Percentiles rank a stretch among this genome's conserved stretches.
phyloP scores from a whole-genome alignment of 441 rosid species.

The Croton laevigatus region DNA sequence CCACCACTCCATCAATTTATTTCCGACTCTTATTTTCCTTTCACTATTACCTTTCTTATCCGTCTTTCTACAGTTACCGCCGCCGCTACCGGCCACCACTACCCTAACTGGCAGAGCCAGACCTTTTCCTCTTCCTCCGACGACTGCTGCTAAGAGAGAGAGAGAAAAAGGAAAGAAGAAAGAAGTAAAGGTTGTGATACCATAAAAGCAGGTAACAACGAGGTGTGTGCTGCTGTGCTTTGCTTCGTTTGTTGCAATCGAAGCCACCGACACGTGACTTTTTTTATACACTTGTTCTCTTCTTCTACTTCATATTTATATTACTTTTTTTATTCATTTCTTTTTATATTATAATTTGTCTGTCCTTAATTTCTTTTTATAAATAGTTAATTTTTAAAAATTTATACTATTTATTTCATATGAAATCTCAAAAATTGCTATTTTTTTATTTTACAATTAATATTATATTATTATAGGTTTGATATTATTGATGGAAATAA shows the following conservation, averaged over 20 bases:
- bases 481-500: too few species aligned
- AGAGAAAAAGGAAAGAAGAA: neutral
- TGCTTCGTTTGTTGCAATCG: neutral
- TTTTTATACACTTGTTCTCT: neutral
- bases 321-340: neutral
- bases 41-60: conserved; percentile 20
- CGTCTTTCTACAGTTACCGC: neutral
- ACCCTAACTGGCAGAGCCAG: conserved; percentile 35
- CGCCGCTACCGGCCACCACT: neutral
- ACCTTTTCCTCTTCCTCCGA: conserved; percentile 9
- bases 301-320: neutral
- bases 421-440: too few species aligned
- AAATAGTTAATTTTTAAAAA: too few species aligned
- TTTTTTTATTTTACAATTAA: too few species aligned
- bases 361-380: neutral
- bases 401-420: too few species aligned
- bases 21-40: conserved; percentile 25
- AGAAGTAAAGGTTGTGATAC: neutral
- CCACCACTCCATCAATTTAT: conserved; percentile 44
- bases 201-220: neutral
- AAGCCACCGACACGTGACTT: conserved; percentile 25
- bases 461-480: too few species aligned
- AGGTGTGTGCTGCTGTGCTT: neutral
- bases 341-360: neutral
- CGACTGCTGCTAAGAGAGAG: neutral